A percentile compares a stretch with the other conserved stretches of the same genome.
Conservation (phyloP, 768 basidiomycete species). For the Trametes cinnabarina region DNA sequence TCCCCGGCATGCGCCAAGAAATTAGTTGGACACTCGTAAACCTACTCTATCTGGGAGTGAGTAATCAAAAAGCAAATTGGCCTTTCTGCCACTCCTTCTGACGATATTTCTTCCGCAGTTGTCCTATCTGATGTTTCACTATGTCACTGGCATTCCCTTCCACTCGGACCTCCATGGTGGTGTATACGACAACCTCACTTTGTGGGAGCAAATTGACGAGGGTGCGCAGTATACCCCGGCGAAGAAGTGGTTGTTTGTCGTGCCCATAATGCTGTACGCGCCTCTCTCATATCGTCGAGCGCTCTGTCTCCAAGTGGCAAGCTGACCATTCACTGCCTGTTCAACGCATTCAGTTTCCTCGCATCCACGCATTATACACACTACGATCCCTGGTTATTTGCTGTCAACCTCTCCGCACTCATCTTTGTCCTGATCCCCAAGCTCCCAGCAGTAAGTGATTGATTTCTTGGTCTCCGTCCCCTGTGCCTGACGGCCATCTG, state of each 20-base stretch:
- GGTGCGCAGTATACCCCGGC: slow-evolving; percentile 98
- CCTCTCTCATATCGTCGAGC: background rate
- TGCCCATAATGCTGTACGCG: slow-evolving; percentile 85
- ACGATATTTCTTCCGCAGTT: slow-evolving; percentile 45
- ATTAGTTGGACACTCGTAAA: slow-evolving; percentile 95
- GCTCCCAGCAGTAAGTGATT: slow-evolving; percentile 75
- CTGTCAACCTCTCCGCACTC: slow-evolving; percentile 81
- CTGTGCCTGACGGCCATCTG: slow-evolving; percentile 19
- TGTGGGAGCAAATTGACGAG: slow-evolving; percentile 99
- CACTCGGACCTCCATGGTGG: slow-evolving; percentile 84
- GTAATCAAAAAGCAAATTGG: slow-evolving; percentile 34
- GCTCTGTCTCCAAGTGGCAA: background rate
- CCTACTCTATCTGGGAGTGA: slow-evolving; percentile 82
- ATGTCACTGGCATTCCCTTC: slow-evolving; percentile 96
- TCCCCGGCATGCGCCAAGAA: slow-evolving; percentile 93
- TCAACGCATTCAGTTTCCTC: slow-evolving; percentile 63
- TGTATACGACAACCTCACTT: slow-evolving; percentile 94
- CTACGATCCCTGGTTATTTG: slow-evolving; percentile 92
- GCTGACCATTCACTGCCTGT: slow-evolving; percentile 17
- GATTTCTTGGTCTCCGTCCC: background rate
- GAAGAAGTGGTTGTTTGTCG: slow-evolving; percentile 92
- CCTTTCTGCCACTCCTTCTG: background rate
- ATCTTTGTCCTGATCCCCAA: slow-evolving; percentile 89
- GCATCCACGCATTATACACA: slow-evolving; percentile 98
- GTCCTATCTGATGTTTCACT: slow-evolving; percentile 99